Conservation (phyloP, 257 asterid genomes). For the Lithospermum erythrorhizon region DNA sequence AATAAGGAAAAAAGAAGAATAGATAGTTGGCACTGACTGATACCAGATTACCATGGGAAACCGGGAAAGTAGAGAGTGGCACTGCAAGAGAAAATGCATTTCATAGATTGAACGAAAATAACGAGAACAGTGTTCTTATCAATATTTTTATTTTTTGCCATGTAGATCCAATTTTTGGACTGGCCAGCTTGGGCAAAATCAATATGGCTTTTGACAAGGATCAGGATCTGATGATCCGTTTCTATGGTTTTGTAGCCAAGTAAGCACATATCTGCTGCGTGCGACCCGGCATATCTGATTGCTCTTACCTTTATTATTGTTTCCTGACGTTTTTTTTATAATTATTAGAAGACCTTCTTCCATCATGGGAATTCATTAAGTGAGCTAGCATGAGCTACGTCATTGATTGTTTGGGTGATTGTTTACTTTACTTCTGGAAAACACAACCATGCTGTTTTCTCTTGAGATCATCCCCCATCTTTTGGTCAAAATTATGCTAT, state of each 20-base stretch:
- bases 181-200: constrained; percentile 74
- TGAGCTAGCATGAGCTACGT: no score
- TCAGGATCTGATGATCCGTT: constrained; percentile 64
- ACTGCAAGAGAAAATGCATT: not conserved
- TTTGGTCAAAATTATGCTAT: not conserved
- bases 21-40: not conserved
- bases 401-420: not conserved
- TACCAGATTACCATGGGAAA: no score
- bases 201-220: constrained; percentile 62
- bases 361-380: not conserved
- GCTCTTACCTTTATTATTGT: not conserved
- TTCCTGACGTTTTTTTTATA: not conserved
- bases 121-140: not conserved
- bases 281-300: not conserved
- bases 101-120: not conserved
- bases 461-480: no score
- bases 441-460: no score
- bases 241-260: constrained; percentile 76
- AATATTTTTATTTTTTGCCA: constrained; percentile 8
- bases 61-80: no score
- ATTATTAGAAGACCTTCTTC: not conserved
- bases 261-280: constrained; percentile 20
- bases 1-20: no score
- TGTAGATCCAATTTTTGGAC: constrained; percentile 78
- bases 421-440: not conserved